Conservation (phyloP, 2,329 filamentous ascomycete genomes). For the Grosmannia serpens region DNA sequence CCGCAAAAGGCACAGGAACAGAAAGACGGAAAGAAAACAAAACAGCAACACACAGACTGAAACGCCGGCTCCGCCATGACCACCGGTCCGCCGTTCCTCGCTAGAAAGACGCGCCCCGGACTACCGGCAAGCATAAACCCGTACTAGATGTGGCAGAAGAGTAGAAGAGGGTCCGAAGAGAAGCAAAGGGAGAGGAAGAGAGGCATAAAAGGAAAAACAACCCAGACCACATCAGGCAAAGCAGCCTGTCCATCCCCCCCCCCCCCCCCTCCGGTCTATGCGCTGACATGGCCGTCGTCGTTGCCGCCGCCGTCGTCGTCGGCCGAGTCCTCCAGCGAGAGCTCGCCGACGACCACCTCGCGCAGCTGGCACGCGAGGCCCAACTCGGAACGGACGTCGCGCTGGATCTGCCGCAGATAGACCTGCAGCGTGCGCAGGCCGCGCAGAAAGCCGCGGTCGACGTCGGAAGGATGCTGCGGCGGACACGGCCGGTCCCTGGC, state of each 20-base stretch:
- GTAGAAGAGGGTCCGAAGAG: neutral
- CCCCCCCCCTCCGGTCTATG: too few species aligned
- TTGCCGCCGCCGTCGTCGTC: conserved; percentile 11
- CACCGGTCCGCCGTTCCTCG: neutral
- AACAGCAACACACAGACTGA: neutral
- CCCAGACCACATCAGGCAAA: neutral
- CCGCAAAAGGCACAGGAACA: neutral
- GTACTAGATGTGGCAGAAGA: neutral
- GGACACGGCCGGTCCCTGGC: conserved; percentile 57
- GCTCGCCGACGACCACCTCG: neutral
- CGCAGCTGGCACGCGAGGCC: conserved; percentile 23
- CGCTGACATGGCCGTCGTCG: conserved; percentile 21
- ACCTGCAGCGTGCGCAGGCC: conserved; percentile 66
- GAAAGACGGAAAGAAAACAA: neutral
- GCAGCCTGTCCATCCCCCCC: too few species aligned
- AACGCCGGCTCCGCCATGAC: neutral
- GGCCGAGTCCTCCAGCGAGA: neutral
- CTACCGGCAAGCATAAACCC: neutral
- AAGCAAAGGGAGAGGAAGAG: neutral
- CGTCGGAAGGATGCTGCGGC: conserved; percentile 64
- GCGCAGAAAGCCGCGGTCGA: conserved; percentile 81
- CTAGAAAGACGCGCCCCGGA: neutral
- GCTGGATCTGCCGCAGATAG: conserved; percentile 82
- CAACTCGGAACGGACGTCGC: conserved; percentile 52
- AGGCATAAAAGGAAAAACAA: neutral